Evolutionary conservation across 495 filamentous ascomycete genomes (phyloP), one percentile per base, ranked within the genome.

Genomic region (Penicillium silybi): DNA sequence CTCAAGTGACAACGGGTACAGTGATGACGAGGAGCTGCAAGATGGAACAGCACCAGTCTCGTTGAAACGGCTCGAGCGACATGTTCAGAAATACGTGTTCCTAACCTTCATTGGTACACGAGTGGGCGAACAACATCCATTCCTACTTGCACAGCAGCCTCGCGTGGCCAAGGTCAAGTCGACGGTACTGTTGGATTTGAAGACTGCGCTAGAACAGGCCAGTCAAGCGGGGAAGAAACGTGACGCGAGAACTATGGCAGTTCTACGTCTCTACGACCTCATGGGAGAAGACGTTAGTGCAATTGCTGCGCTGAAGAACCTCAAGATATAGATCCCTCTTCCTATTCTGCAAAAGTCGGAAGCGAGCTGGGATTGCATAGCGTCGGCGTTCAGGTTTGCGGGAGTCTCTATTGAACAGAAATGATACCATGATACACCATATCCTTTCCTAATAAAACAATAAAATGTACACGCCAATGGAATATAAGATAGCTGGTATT

Each of bases 131-230:
- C 70, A 80, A 0, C 85, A 90, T 64, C 87, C 87, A 2, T 90
- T 90, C 59, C 51, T 90, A 23, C 52, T 73, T 29, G 68, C 72
- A 11, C 83, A 87, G 55, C 67, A 80, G 51, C 68, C 75, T 9
- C 72, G 86, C 37, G 65, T 88, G 23, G 61, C 72, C 23, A 80
- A 78, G 61, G 70, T 89, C 29, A 76, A 84, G 55, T 87, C 89
- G 38, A 95, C 91, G 0, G 74, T 97, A 39, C 66, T 97, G 16
- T 71, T 97, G 32, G 92, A 97, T 67, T 71, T 98, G 23, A 85
- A 80, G 48, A 85, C 83, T 2, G 89, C 90, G 1, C 68, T 95
- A 40, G 88, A 88, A 62, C 87, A 92, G 64, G 81, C 84, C 1
- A 82, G 76, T 19, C 72, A 69, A 37, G 73, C 78, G 0, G 81